These are phyloP conservation scores for Tuber microsphaerosporum DNA, from an alignment of 495 filamentous ascomycete genomes.

Conservation along the genomic window DNA sequence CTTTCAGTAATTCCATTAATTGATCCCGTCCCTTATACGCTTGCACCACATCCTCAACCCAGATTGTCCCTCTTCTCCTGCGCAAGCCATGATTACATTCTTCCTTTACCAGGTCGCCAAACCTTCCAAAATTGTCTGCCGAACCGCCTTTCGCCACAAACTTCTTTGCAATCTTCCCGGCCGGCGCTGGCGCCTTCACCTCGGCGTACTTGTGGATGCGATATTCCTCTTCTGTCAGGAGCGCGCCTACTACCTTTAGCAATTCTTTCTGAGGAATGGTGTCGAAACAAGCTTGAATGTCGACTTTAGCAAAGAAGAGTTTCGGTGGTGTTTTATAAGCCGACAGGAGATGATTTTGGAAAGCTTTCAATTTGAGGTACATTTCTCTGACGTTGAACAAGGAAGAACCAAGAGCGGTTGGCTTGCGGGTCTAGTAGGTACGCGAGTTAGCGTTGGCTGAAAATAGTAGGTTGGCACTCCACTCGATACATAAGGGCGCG, in stretches of 20 bases:
- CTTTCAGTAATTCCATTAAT: conserved; percentile 61
- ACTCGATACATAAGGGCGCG: neutral
- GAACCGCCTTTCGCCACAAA: conserved; percentile 58
- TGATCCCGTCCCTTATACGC: conserved; percentile 51
- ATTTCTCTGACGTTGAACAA: conserved; percentile 78
- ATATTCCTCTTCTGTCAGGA: conserved; percentile 63
- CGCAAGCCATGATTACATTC: conserved; percentile 41
- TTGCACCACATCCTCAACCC: conserved; percentile 56
- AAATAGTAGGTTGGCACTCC: neutral
- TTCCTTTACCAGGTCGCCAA: conserved; percentile 52
- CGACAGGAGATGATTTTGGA: conserved; percentile 50
- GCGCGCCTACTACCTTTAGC: conserved; percentile 54
- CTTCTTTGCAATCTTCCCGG: conserved; percentile 52
- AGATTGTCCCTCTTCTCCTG: conserved; percentile 61
- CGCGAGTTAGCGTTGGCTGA: conserved; percentile 18
- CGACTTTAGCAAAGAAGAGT: conserved; percentile 82
- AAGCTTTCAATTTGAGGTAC: conserved; percentile 63
- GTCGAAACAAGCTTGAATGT: conserved; percentile 89
- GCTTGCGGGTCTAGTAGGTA: conserved; percentile 48
- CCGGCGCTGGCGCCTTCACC: conserved; percentile 48
- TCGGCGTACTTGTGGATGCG: conserved; percentile 67
- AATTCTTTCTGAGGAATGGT: conserved; percentile 78
- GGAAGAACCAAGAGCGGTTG: conserved; percentile 60
- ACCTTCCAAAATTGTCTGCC: conserved; percentile 48
- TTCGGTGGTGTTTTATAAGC: conserved; percentile 28